These are phyloP conservation scores for Aspergillus texensis DNA, from an alignment of 2,329 filamentous ascomycete species.

Conservation along the genomic window DNA sequence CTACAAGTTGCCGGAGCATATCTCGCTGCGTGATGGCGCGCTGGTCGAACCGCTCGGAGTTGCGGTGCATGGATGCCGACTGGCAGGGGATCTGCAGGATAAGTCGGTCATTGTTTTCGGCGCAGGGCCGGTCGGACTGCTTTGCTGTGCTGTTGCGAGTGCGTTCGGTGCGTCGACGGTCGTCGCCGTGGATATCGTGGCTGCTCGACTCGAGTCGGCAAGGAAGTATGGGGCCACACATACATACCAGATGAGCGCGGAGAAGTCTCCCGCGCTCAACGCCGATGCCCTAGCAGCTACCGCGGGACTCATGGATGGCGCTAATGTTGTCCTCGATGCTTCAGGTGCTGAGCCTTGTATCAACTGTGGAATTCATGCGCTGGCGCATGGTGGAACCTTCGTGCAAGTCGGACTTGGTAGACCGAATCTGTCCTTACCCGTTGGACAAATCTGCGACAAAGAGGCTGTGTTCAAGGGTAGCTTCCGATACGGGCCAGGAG, in stretches of 20 bases:
- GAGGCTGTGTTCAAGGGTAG: constrained; percentile 81
- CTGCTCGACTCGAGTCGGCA: constrained; percentile 71
- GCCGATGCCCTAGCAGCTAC: constrained; percentile 65
- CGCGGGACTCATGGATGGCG: constrained; percentile 63
- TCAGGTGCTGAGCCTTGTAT: constrained; percentile 74
- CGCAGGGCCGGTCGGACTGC: constrained; percentile 78
- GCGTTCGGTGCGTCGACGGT: constrained; percentile 79
- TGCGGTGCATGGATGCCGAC: constrained; percentile 76
- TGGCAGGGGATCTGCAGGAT: constrained; percentile 71
- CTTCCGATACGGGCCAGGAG: constrained; percentile 82
- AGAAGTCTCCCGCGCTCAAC: constrained; percentile 65
- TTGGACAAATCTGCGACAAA: constrained; percentile 84
- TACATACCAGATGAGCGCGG: constrained; percentile 60
- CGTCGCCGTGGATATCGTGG: constrained; percentile 73
- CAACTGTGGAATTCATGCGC: constrained; percentile 68
- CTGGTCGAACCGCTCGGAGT: constrained; percentile 84
- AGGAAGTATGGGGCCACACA: constrained; percentile 60
- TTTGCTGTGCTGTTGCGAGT: constrained; percentile 79
- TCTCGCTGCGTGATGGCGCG: constrained; percentile 75
- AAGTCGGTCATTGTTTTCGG: constrained; percentile 79
- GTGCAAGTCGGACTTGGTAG: constrained; percentile 87
- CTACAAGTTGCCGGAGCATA: constrained; percentile 70
- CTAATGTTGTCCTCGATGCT: constrained; percentile 76
- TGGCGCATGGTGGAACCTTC: constrained; percentile 70
- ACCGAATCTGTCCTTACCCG: constrained; percentile 63